Conservation (phyloP, 202 grass and related monocot species). For the Zoysia matrella region DNA sequence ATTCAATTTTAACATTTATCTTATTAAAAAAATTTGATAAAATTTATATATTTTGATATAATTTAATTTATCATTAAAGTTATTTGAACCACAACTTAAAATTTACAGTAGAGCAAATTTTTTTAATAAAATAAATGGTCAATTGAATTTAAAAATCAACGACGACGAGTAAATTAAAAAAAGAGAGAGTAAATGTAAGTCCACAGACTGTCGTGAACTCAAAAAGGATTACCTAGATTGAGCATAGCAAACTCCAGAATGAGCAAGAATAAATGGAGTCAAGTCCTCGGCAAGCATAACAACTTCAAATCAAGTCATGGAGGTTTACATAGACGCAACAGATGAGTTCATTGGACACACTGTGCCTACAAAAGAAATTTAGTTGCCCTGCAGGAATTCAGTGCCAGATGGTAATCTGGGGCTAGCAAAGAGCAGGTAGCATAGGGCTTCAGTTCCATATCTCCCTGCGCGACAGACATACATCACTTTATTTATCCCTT, state of each 20-base stretch:
- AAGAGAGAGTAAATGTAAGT: too few species aligned
- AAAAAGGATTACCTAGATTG: not conserved
- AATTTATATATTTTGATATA: too few species aligned
- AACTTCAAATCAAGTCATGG: constrained; percentile 29
- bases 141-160: too few species aligned
- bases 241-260: not conserved
- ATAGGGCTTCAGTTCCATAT: constrained; percentile 39
- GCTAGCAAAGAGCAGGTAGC: constrained; percentile 14
- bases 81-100: too few species aligned
- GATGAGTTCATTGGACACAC: constrained; percentile 45
- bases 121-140: too few species aligned
- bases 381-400: constrained; percentile 18
- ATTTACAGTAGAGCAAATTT: too few species aligned
- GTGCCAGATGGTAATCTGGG: constrained; percentile 8
- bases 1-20: too few species aligned
- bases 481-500: constrained; percentile 21
- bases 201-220: not conserved
- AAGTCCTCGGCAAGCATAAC: constrained; percentile 42
- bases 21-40: too few species aligned
- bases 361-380: constrained; percentile 12
- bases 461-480: not conserved
- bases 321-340: constrained; percentile 44
- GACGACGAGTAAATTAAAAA: too few species aligned
- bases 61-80: too few species aligned
- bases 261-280: constrained; percentile 31